Evolutionary conservation across 1,284 basidiomycete genomes (phyloP).

Genomic region (Ustilago loliicola): DNA sequence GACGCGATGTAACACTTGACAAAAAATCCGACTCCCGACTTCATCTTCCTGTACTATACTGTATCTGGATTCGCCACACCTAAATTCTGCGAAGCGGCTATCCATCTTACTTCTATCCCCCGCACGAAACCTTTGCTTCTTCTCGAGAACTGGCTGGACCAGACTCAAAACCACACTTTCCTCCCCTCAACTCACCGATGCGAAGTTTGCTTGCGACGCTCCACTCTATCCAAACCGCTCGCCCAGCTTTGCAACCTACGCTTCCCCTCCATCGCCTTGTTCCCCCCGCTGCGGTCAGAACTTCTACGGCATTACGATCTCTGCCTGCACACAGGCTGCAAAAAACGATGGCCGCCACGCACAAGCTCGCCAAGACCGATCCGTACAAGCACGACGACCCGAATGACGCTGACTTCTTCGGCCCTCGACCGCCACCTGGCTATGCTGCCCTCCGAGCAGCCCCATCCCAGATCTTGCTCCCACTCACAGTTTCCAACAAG

Average conservation of each 20-base stretch:
- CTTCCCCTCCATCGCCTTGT: background rate
- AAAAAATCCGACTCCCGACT: background rate
- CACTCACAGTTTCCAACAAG: constrained; percentile 66
- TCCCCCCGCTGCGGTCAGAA: background rate
- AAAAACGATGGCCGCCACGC: background rate
- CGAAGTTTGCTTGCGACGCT: background rate
- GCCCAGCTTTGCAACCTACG: background rate
- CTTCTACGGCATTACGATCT: background rate
- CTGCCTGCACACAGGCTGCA: background rate
- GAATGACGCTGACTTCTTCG: constrained; percentile 32
- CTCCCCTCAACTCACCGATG: constrained; percentile 12
- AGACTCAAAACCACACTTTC: background rate
- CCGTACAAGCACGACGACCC: constrained; percentile 22
- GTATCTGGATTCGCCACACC: constrained; percentile 16
- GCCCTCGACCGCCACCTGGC: constrained; percentile 50
- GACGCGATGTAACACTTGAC: constrained; percentile 6
- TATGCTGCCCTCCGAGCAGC: constrained; percentile 41
- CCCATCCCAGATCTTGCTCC: constrained; percentile 57
- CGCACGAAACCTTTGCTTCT: background rate
- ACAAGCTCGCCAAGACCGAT: too few relatives aligned
- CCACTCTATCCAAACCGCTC: too few relatives aligned
- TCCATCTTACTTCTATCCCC: background rate
- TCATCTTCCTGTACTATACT: background rate
- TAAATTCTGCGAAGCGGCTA: constrained; percentile 10
- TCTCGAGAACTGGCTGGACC: constrained; percentile 10